Evolutionary conservation across 1,284 basidiomycete genomes (phyloP).

Genomic region (Schizophyllum commune): DNA sequence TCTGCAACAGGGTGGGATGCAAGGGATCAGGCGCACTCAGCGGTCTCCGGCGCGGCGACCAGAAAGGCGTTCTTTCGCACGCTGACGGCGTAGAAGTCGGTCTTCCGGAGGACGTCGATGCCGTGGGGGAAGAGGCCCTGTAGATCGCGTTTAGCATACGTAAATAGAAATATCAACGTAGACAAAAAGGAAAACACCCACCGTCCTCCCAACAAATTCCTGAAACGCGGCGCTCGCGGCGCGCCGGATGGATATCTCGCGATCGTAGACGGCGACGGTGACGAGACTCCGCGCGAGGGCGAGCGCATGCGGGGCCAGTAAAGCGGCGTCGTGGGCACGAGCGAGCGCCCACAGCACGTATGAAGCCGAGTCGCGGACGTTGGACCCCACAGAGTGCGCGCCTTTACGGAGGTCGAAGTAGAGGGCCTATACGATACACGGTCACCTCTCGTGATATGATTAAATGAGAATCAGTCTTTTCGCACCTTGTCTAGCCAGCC

Average conservation of each 20-base stretch:
- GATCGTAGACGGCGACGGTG: constrained; percentile 80
- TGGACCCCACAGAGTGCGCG: constrained; percentile 88
- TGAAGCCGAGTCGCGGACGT: constrained; percentile 89
- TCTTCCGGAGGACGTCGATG: constrained; percentile 85
- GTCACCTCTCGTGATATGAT: constrained; percentile 7
- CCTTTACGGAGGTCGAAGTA: constrained; percentile 91
- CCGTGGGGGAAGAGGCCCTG: constrained; percentile 89
- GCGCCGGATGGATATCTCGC: constrained; percentile 92
- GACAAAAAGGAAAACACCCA: constrained; percentile 30
- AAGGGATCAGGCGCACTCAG: constrained; percentile 47
- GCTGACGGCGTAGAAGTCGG: constrained; percentile 94
- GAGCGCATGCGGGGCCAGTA: constrained; percentile 56
- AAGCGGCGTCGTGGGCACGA: constrained; percentile 57
- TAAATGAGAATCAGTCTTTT: constrained; percentile 8
- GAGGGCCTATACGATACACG: constrained; percentile 59
- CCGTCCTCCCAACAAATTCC: constrained; percentile 92
- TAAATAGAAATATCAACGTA: too few species aligned
- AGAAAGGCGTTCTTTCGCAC: constrained; percentile 81
- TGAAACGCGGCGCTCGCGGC: constrained; percentile 98
- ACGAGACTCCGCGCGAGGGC: constrained; percentile 68
- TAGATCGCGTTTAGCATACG: constrained; percentile 9
- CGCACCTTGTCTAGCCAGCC: constrained; percentile 78
- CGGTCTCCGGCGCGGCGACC: constrained; percentile 78
- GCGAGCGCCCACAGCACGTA: constrained; percentile 96
- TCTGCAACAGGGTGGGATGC: not conserved